A percentile compares a stretch with the other conserved stretches of the same genome.
phyloP scores from a whole-genome alignment of 371 early-diverging fungal species.

The Parasitella parasitica region DNA sequence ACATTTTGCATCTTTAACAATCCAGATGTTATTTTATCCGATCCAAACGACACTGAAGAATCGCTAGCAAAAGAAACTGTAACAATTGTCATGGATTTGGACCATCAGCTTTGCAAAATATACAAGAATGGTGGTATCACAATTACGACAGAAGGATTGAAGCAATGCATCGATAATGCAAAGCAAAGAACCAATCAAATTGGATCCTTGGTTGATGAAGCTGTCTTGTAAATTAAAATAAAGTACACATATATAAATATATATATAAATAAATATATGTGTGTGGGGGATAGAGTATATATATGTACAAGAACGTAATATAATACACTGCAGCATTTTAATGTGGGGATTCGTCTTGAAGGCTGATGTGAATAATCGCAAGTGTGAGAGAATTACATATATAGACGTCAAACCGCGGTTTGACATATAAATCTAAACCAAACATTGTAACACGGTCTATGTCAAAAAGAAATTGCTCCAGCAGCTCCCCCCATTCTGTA shows the following conservation, averaged over 20 bases:
- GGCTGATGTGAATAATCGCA: conserved; percentile 1
- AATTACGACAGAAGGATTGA: conserved; percentile 35
- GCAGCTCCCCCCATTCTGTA: not conserved
- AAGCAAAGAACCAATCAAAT: conserved; percentile 45
- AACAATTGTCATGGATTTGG: conserved; percentile 64
- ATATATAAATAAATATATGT: not conserved
- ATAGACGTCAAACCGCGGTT: conserved; percentile 20
- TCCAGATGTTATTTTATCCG: conserved; percentile 58
- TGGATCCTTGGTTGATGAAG: conserved; percentile 16
- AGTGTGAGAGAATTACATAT: conserved; percentile 16
- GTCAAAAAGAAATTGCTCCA: not conserved
- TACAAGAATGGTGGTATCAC: conserved; percentile 59
- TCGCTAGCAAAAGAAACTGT: conserved; percentile 54
- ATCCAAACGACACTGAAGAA: conserved; percentile 79
- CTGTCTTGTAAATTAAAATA: not conserved
- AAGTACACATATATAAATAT: too few relatives aligned
- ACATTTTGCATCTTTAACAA: conserved; percentile 72
- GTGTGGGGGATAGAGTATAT: conserved; percentile 2
- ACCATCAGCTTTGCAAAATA: conserved; percentile 47
- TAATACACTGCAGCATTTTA: not conserved
- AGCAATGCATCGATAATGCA: conserved; percentile 45
- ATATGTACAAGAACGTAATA: not conserved
- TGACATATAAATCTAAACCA: conserved; percentile 9
- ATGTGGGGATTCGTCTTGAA: not conserved
- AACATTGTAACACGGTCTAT: not conserved